These are phyloP conservation scores for Lentinula novae-zelandiae DNA, from an alignment of 1,284 basidiomycete species.

Conservation along the genomic window DNA sequence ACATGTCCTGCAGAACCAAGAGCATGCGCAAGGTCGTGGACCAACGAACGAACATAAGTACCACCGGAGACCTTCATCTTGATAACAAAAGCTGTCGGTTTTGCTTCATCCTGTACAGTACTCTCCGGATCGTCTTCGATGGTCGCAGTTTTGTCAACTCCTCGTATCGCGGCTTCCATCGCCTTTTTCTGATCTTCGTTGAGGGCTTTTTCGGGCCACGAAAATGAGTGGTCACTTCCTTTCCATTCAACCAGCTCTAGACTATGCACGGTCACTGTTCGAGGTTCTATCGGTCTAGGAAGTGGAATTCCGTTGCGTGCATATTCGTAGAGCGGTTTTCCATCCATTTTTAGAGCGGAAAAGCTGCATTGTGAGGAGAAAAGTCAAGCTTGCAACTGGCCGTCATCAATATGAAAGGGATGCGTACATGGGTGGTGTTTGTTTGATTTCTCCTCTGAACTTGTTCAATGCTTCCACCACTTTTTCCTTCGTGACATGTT, in stretches of 20 bases:
- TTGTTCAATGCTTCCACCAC: constrained; percentile 70
- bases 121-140: constrained; percentile 25
- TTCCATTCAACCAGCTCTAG: constrained; percentile 75
- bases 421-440: constrained; percentile 87
- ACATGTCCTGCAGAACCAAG: constrained; percentile 88
- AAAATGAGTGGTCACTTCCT: constrained; percentile 58
- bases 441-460: constrained; percentile 87
- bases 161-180: constrained; percentile 60
- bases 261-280: constrained; percentile 81
- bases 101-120: constrained; percentile 31
- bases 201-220: constrained; percentile 72
- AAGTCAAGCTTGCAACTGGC: constrained; percentile 14
- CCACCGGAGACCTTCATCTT: constrained; percentile 93
- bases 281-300: constrained; percentile 87
- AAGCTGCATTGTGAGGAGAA: constrained; percentile 53
- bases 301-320: constrained; percentile 87
- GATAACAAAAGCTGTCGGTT: constrained; percentile 80
- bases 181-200: constrained; percentile 67
- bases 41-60: constrained; percentile 92
- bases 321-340: constrained; percentile 94
- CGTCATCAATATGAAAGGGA: constrained; percentile 8
- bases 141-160: constrained; percentile 30
- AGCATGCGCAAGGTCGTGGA: constrained; percentile 84
- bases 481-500: constrained; percentile 77
- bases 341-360: constrained; percentile 98